Percentiles rank a stretch among this genome's conserved stretches.
Evolutionary conservation across 1,284 basidiomycete species (phyloP).

Genomic region (Irpex sp.): DNA sequence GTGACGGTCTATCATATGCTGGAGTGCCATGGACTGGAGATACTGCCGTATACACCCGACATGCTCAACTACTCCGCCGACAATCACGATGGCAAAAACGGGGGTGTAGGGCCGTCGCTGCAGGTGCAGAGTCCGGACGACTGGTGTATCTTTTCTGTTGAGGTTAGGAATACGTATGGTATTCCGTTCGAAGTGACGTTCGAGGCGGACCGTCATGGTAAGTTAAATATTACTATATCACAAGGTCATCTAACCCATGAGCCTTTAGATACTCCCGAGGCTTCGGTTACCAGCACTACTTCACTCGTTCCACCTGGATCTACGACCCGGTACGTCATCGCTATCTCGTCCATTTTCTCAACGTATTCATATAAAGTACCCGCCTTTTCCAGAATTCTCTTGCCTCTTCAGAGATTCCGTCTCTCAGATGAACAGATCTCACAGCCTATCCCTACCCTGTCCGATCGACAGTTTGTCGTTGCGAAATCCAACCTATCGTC

Average conservation of each 20-base stretch:
- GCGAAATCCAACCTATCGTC: conserved; percentile 64
- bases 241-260: neutral
- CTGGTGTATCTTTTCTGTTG: conserved; percentile 84
- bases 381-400: conserved; percentile 53
- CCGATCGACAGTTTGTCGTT: conserved; percentile 91
- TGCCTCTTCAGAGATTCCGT: conserved; percentile 73
- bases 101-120: conserved; percentile 17
- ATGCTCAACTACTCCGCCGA: neutral
- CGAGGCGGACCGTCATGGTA: conserved; percentile 60
- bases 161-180: conserved; percentile 87
- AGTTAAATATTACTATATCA: conserved; percentile 11
- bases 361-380: conserved; percentile 4
- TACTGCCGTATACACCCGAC: conserved; percentile 59
- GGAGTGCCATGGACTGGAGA: conserved; percentile 78
- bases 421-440: conserved; percentile 57
- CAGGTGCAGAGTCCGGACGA: conserved; percentile 49
- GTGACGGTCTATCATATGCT: conserved; percentile 94
- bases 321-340: conserved; percentile 61
- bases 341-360: neutral
- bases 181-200: conserved; percentile 87
- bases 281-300: conserved; percentile 35
- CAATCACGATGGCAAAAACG: neutral
- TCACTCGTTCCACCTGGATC: conserved; percentile 80
- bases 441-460: conserved; percentile 77
- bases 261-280: conserved; percentile 37